Evolutionary conservation across 1,284 basidiomycete species (phyloP), one percentile per base, ranked within the genome.

Genomic region (Sanghuangporus baumii): DNA sequence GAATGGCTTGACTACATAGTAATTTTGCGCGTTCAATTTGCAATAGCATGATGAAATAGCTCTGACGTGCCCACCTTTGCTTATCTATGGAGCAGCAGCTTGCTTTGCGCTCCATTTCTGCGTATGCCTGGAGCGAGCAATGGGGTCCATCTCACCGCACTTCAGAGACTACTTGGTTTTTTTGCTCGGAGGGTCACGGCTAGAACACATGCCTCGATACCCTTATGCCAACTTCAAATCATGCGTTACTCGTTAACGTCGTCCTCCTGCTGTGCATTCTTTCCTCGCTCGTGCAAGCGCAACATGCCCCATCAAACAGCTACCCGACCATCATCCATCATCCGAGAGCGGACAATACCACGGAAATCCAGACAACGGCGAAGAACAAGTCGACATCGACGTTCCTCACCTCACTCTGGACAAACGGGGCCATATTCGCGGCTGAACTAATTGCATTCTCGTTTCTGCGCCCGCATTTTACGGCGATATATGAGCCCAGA

Each of bases 401-500:
- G 6, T 95, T 95, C 72, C 71, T 88, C 50, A 88, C 93, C 6
- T 88, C 93, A 1, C 81, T 95, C 54, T 82, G 83, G 47, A 85
- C 91, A 77, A 92, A 93, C 69, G 79, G 76, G 1, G 81, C 80
- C 31, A 82, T 91, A 23, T 89, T 89, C 66, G 86, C 74, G 1
- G 76, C 75, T 8, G 88, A 94, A 74, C 72, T 95, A 50, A 75
- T 73, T 6, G 80, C 81, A 4, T 96, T 93, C 74, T 88, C 89
- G 23, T 63, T 91, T 66, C 72, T 91, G 18, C 78, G 89, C 41
- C 86, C 85, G 0, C 82, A 82, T 67, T 92, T 92, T 77, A 88
- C 83, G 67, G 76, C 81, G 12, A 85, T 91, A 36, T 94, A 95
- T 71, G 91, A 94, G 70, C 93, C 93, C 0, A 78, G 92, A 58